Evolutionary conservation across 2,329 filamentous ascomycete species (phyloP), one percentile per base, ranked within the genome.

Genomic region (Didymella glomerata): DNA sequence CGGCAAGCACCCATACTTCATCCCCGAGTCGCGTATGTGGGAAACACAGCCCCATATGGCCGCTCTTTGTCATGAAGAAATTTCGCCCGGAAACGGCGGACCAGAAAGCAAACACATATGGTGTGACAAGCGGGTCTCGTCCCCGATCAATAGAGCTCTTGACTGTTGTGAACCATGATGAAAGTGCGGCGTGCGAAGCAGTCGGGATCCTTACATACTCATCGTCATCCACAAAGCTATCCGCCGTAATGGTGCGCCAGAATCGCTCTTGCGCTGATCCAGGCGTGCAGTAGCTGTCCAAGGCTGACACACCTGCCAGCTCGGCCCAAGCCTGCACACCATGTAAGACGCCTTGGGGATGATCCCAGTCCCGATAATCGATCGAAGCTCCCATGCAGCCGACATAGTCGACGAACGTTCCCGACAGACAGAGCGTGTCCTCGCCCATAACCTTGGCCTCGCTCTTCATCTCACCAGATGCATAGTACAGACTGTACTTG

Each of bases 1-100:
- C 54, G 7, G 54, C 54, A 30, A 56, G 30, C 24, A 56, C 47
- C 54, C 54, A 56, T 4, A 56, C 41, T 30, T 55, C 46, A n/a
- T 55, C 53, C 9, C 40, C 53, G 1, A 24, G 28, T 20, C 14
- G 18, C 13, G 53, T 13, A 18, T 55, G 38, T 10, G 53, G 53
- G n/a, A 49, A 55, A 24, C 53, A 55, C 6, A 55, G 18, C 25
- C 46, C 46, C 18, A 49, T 11, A 30, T 45, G 11, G 6, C 46
- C 46, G 2, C 18, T 28, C 24, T 28, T 25, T 5, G 46, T 55
- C 11, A 20, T 22, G 18, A 49, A 55, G 24, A 49, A 55, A 16
- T 28, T 18, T 1, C 53, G 38, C 1, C 46, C 40, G 13, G 34
- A 42, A 3, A 41, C 30, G 34, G 53, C 46, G 13, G 27, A 14